Conservation (phyloP, 2,329 filamentous ascomycete species). For the Meredithiella fracta region DNA sequence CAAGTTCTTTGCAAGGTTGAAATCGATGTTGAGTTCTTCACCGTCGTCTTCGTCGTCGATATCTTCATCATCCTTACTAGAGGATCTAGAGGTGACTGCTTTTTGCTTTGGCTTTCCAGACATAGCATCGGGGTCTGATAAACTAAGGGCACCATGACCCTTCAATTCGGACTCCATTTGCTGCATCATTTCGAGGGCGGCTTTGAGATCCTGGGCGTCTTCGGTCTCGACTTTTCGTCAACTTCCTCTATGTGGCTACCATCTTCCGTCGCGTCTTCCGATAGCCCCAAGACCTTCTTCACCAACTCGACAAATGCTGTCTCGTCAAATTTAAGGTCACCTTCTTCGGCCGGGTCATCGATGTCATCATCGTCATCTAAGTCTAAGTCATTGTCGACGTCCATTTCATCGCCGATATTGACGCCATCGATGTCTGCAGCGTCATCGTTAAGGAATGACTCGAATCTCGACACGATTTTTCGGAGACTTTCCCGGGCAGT, state of each 20-base stretch:
- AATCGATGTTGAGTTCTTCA: slow-evolving; percentile 59
- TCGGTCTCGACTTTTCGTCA: slow-evolving; percentile 11
- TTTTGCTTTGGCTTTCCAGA: not conserved
- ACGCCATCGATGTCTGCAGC: slow-evolving; percentile 65
- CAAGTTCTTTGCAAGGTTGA: slow-evolving; percentile 77
- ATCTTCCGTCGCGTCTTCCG: not conserved
- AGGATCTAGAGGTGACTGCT: not conserved
- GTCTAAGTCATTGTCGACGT: slow-evolving; percentile 31
- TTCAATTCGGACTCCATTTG: slow-evolving; percentile 61
- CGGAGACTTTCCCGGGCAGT: slow-evolving; percentile 59
- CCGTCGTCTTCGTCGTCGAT: slow-evolving; percentile 35
- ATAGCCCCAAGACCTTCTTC: slow-evolving; percentile 72
- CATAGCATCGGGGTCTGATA: slow-evolving; percentile 25
- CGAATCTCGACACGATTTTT: slow-evolving; percentile 88
- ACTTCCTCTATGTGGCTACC: no score
- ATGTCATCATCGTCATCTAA: slow-evolving; percentile 26
- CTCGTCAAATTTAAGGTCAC: slow-evolving; percentile 48
- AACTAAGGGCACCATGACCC: slow-evolving; percentile 46
- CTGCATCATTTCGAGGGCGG: slow-evolving; percentile 47
- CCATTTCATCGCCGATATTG: slow-evolving; percentile 39
- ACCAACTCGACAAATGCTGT: slow-evolving; percentile 75
- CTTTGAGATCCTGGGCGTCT: slow-evolving; percentile 36
- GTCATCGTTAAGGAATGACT: slow-evolving; percentile 78
- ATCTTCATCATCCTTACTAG: slow-evolving; percentile 22
- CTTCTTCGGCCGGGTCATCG: slow-evolving; percentile 23